These are phyloP conservation scores for Coemansia sp. DNA, from an alignment of 192 early-diverging fungal species.

Conservation along the genomic window DNA sequence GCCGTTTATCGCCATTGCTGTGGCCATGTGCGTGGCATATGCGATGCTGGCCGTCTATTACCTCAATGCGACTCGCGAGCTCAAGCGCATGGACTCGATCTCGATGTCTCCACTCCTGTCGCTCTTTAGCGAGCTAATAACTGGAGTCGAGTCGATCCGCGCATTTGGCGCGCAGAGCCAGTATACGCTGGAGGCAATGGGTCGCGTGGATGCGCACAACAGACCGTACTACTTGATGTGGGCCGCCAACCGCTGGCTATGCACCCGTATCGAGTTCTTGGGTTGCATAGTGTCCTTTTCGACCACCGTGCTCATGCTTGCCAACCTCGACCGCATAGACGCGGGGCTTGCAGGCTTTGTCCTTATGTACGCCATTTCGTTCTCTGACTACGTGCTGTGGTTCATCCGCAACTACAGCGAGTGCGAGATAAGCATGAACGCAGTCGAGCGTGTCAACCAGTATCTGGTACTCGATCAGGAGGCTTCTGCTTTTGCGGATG, in stretches of 20 bases:
- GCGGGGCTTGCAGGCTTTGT: slow-evolving; percentile 87
- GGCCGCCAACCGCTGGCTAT: slow-evolving; percentile 90
- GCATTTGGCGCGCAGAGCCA: slow-evolving; percentile 79
- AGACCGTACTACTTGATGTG: slow-evolving; percentile 85
- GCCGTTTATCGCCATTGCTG: slow-evolving; percentile 69
- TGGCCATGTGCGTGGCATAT: slow-evolving; percentile 61
- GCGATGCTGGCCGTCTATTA: slow-evolving; percentile 70
- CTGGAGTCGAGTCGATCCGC: slow-evolving; percentile 77
- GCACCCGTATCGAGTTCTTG: slow-evolving; percentile 76
- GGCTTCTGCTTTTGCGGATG: slow-evolving; percentile 22
- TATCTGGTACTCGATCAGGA: slow-evolving; percentile 85
- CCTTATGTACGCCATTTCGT: slow-evolving; percentile 82
- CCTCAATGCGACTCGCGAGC: slow-evolving; percentile 76
- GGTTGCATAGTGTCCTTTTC: slow-evolving; percentile 76
- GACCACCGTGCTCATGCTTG: slow-evolving; percentile 67
- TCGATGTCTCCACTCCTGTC: slow-evolving; percentile 75
- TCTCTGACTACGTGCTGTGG: slow-evolving; percentile 82
- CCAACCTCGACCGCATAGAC: slow-evolving; percentile 60
- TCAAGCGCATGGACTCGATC: slow-evolving; percentile 85
- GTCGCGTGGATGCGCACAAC: slow-evolving; percentile 75
- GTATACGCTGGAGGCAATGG: slow-evolving; percentile 67
- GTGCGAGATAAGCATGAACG: slow-evolving; percentile 87
- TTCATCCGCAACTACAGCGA: slow-evolving; percentile 74
- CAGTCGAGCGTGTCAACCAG: slow-evolving; percentile 85
- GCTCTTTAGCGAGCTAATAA: slow-evolving; percentile 80